phyloP scores from a whole-genome alignment of 202 grass and related monocot species.

The Setaria viridis region DNA sequence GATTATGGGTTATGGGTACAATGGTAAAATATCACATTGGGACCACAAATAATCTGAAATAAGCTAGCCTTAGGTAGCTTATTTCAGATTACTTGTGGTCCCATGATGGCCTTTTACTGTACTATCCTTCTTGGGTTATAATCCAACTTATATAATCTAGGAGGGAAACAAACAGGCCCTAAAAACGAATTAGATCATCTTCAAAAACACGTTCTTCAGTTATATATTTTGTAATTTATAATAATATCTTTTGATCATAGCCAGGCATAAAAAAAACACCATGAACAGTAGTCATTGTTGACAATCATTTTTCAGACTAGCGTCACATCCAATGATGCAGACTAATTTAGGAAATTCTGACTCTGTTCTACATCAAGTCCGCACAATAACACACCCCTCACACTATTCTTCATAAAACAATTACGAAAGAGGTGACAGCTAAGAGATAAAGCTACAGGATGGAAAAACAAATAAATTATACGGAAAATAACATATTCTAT shows the following conservation, averaged over 20 bases:
- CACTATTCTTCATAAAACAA: slow-evolving; percentile 15
- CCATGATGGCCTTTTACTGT: no score
- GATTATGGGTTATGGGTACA: no score
- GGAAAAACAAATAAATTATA: neutral
- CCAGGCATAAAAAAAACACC: neutral
- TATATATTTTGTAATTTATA: neutral
- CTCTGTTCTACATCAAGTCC: slow-evolving; percentile 4
- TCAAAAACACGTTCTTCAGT: neutral
- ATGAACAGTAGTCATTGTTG: neutral
- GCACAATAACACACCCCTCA: neutral
- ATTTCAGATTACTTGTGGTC: no score
- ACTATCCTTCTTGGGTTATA: no score
- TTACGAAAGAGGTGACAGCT: slow-evolving; percentile 8
- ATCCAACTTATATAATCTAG: no score
- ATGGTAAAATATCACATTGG: no score
- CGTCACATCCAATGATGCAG: neutral
- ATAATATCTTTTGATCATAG: neutral
- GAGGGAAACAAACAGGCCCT: no score
- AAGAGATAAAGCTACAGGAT: neutral
- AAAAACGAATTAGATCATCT: neutral
- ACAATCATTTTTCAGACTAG: neutral
- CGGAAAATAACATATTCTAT: neutral
- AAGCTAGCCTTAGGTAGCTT: no score
- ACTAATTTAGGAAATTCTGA: slow-evolving; percentile 19
- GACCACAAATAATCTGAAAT: no score